These are phyloP conservation scores for Colletotrichum sp. DNA, from an alignment of 2,329 filamentous ascomycete species.

Conservation along the genomic window DNA sequence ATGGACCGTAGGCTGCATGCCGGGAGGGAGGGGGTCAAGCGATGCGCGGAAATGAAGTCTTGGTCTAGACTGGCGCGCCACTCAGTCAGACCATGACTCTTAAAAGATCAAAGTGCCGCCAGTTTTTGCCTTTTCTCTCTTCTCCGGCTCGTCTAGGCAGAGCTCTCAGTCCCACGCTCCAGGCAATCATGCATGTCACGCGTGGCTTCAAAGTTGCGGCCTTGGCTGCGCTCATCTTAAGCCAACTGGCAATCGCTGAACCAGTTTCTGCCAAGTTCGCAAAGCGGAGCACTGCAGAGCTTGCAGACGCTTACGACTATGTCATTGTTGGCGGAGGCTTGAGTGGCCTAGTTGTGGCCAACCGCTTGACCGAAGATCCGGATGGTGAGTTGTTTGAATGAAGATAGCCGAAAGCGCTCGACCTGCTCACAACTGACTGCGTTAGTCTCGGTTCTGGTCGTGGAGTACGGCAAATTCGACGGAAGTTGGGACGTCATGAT, in stretches of 20 bases:
- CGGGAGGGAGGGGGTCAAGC: not conserved
- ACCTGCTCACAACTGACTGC: not conserved
- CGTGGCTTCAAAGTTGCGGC: not conserved
- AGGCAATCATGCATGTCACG: not conserved
- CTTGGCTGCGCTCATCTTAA: not conserved
- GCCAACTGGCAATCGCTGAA: not conserved
- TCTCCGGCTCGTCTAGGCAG: not conserved
- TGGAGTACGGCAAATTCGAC: slow-evolving; percentile 26
- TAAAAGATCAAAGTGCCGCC: not conserved
- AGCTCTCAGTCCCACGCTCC: not conserved
- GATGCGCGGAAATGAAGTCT: not conserved
- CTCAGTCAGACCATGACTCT: not conserved
- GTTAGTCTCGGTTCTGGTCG: slow-evolving; percentile 31
- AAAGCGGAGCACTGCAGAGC: not conserved
- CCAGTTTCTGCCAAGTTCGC: not conserved
- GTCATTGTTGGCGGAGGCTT: slow-evolving; percentile 41
- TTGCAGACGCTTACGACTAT: slow-evolving; percentile 35
- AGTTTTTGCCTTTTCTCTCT: no score
- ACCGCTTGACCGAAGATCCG: slow-evolving; percentile 38
- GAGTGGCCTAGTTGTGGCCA: slow-evolving; percentile 39
- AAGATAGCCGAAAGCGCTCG: not conserved
- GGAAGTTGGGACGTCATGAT: slow-evolving; percentile 10
- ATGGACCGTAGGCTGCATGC: not conserved
- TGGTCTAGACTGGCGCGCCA: not conserved
- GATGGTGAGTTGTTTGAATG: slow-evolving; percentile 4